Conservation (phyloP, 1,139 yeast species). For the Kurtzmaniella quercitrusa region DNA sequence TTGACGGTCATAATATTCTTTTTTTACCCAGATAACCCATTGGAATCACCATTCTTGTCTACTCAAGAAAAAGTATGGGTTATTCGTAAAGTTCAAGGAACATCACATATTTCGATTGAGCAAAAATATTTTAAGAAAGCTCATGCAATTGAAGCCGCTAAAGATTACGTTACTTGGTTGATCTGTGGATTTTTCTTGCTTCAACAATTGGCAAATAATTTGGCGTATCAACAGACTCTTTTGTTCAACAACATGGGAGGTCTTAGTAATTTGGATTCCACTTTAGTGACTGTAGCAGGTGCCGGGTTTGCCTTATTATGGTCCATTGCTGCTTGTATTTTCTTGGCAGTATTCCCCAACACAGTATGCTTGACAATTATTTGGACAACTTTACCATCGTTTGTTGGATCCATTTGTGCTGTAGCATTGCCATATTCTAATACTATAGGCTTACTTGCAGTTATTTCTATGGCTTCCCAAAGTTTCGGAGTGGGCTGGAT, state of each 20-base stretch:
- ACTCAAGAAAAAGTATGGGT: slow-evolving; percentile 41
- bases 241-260: slow-evolving; percentile 39
- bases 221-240: slow-evolving; percentile 43
- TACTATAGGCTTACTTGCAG: slow-evolving; percentile 39
- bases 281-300: slow-evolving; percentile 49
- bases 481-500: slow-evolving; percentile 20
- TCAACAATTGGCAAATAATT: slow-evolving; percentile 43
- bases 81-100: slow-evolving; percentile 36
- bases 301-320: slow-evolving; percentile 39
- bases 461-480: slow-evolving; percentile 15
- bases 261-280: slow-evolving; percentile 39
- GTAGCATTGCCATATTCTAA: slow-evolving; percentile 36
- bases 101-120: slow-evolving; percentile 40
- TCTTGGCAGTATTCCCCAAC: slow-evolving; percentile 17
- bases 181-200: slow-evolving; percentile 34
- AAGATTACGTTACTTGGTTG: slow-evolving; percentile 46
- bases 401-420: slow-evolving; percentile 42
- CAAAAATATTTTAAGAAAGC: slow-evolving; percentile 39
- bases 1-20: slow-evolving; percentile 23
- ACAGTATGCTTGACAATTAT: slow-evolving; percentile 15
- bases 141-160: slow-evolving; percentile 41
- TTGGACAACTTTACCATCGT: slow-evolving; percentile 34
- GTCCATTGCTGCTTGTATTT: slow-evolving; percentile 24
- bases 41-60: slow-evolving; percentile 30
- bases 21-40: slow-evolving; percentile 43